Evolutionary conservation across 139 green algal genomes (phyloP).

Genomic region (Dunaliella primolecta): DNA sequence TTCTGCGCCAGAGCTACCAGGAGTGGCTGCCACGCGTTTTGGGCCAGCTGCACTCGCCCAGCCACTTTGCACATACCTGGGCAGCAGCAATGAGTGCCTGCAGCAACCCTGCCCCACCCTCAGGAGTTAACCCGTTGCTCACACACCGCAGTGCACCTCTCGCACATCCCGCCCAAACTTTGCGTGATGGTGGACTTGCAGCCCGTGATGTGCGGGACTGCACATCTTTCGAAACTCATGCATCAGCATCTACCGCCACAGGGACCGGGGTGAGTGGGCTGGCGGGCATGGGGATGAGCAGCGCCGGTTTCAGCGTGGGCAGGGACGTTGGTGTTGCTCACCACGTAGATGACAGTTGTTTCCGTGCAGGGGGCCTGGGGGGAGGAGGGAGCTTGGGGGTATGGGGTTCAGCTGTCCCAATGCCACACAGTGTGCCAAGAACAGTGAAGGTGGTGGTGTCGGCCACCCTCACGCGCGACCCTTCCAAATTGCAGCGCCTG

Average conservation of each 20-base stretch:
- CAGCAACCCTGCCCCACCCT: not conserved
- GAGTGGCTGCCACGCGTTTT: conserved; percentile 85
- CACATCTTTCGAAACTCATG: not conserved
- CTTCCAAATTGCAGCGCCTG: conserved; percentile 77
- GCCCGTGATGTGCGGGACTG: no score
- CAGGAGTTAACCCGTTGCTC: not conserved
- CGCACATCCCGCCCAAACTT: no score
- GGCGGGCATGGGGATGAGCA: not conserved
- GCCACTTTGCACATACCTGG: not conserved
- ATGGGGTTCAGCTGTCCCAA: not conserved
- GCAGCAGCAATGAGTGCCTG: not conserved
- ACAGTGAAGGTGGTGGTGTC: conserved; percentile 85
- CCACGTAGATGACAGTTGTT: not conserved
- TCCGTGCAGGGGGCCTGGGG: not conserved
- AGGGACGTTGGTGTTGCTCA: no score
- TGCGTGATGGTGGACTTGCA: no score
- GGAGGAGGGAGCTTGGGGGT: not conserved
- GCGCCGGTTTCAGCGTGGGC: not conserved
- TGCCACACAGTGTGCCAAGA: conserved; percentile 12
- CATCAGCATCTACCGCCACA: not conserved
- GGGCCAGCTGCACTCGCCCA: conserved; percentile 13
- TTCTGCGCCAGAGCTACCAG: conserved; percentile 92
- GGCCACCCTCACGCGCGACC: conserved; percentile 89
- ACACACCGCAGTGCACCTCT: no score
- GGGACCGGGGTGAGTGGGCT: not conserved